Conservation (phyloP, 176 grass and related monocot species). For the Carex scoparia region DNA sequence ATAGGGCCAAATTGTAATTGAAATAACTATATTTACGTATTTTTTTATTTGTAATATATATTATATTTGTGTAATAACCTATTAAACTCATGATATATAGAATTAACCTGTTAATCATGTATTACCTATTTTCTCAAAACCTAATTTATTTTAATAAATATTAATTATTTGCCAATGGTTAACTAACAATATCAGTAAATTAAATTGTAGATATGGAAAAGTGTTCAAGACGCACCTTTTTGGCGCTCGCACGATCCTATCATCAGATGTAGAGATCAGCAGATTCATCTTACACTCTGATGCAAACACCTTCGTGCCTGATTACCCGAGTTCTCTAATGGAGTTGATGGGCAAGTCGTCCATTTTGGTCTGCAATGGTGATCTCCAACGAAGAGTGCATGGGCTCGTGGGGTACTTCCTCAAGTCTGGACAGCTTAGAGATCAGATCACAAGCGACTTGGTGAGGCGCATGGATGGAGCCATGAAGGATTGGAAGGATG, state of each 20-base stretch:
- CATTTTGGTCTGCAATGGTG: constrained; percentile 34
- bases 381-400: constrained; percentile 18
- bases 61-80: too few species aligned
- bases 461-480: constrained; percentile 17
- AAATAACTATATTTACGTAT: too few species aligned
- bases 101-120: too few species aligned
- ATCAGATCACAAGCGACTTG: constrained; percentile 2
- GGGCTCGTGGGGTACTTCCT: constrained; percentile 6
- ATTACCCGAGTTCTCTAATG: constrained; percentile 38
- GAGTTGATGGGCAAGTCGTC: constrained; percentile 46
- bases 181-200: background rate
- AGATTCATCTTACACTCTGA: constrained; percentile 36
- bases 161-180: background rate
- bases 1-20: too few species aligned
- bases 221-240: constrained; percentile 44
- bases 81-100: too few species aligned
- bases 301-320: constrained; percentile 34
- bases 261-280: constrained; percentile 31
- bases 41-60: too few species aligned
- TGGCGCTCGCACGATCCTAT: constrained; percentile 35
- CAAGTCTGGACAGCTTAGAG: constrained; percentile 1
- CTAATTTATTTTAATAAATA: background rate
- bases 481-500: constrained; percentile 33
- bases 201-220: constrained; percentile 13
- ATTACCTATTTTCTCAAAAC: too few species aligned